Evolutionary conservation across 2,329 filamentous ascomycete species (phyloP), one percentile per base, ranked within the genome.

Genomic region (Aspergillus melleus): DNA sequence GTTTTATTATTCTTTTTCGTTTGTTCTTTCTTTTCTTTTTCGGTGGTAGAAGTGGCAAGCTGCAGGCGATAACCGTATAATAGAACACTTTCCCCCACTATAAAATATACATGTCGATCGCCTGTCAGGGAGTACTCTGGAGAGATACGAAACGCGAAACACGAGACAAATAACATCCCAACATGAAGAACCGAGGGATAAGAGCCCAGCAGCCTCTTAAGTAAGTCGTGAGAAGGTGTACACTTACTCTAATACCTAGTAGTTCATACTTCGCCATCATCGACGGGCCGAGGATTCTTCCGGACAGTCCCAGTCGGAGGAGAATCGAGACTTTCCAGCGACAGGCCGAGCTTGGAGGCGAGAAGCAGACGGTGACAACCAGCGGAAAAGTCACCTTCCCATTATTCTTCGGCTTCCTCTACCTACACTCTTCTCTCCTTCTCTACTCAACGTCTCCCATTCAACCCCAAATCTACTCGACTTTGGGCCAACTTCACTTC

Each of bases 241-340:
- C 22, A 22, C 3, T 3, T 22, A 22, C 22, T 22, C 22, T 22
- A 22, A 22, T 22, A 22, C n/a, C n/a, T n/a, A n/a, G 22, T 2
- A 42, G 24, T 32, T 16, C 47, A 19, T 36, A 49, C 11, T 30
- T 24, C 24, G 24, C 24, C 26, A 29, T 29, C 26, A 29, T 29
- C 26, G 8, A 29, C 60, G 64, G 65, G 30, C 66, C 66, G 65
- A 63, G 51, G 12, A 30, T 59, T 64, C 54, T 61, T 65, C 66
- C 65, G 66, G 61, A 53, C 32, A 49, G 57, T 55, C 22, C 56
- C 58, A 51, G 55, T 52, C 54, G 57, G 63, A 29, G 26, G 63
- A 60, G 65, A 61, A 68, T 67, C 66, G 63, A 68, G 66, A 68
- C 64, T 59, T 29, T 26, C 58, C 61, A 64, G 26, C 57, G 59